A percentile compares a stretch with the other conserved stretches of the same genome.
phyloP scores from a whole-genome alignment of 2,329 filamentous ascomycete genomes.

The Alternaria angustiovoidea region DNA sequence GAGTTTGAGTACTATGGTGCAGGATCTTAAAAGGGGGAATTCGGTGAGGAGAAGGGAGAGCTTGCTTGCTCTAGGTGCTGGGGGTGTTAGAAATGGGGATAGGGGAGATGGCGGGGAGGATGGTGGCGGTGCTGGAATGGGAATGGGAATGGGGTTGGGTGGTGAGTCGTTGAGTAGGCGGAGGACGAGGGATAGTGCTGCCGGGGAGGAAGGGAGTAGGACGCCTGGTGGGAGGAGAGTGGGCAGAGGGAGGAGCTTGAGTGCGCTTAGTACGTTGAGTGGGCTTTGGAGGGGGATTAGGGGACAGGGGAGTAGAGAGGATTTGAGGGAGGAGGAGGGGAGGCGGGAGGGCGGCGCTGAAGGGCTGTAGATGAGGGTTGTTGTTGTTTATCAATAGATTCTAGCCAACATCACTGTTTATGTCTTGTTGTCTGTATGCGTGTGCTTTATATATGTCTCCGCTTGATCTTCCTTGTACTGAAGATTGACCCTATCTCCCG shows the following conservation, averaged over 20 bases:
- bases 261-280: conserved; percentile 35
- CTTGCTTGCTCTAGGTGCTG: conserved; percentile 18
- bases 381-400: no score
- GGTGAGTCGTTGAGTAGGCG: conserved; percentile 37
- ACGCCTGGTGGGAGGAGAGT: background rate
- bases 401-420: no score
- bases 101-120: background rate
- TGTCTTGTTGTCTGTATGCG: no score
- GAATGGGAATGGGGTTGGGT: conserved; percentile 5
- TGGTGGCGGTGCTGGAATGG: no score
- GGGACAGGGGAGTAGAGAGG: conserved; percentile 24
- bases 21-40: conserved; percentile 69
- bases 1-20: conserved; percentile 69
- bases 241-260: conserved; percentile 35
- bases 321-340: conserved; percentile 11
- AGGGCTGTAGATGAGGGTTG: background rate
- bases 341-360: background rate
- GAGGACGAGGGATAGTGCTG: conserved; percentile 23
- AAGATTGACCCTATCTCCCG: no score
- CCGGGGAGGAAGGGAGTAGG: background rate
- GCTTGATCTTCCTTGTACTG: no score
- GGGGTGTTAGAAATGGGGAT: conserved; percentile 15
- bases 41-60: conserved; percentile 12
- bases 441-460: no score
- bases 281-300: conserved; percentile 43